Percentiles rank a stretch among this genome's conserved stretches.
phyloP scores from a whole-genome alignment of 225 moss, liverwort and hornwort genomes.

The Physcomitrium patens region DNA sequence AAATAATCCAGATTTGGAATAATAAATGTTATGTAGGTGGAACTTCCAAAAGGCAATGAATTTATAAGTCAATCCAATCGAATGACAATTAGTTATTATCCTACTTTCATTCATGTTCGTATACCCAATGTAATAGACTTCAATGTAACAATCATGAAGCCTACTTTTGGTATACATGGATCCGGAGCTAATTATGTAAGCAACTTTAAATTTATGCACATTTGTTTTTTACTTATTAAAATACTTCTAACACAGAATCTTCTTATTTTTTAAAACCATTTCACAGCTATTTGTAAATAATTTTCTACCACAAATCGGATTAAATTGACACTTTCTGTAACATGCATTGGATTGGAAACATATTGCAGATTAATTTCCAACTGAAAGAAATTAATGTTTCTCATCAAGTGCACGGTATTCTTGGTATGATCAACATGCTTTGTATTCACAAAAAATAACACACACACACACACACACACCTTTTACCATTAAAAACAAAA shows the following conservation, averaged over 20 bases:
- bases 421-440: constrained; percentile 30
- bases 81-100: constrained; percentile 32
- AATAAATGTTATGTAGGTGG: constrained; percentile 26
- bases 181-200: constrained; percentile 41
- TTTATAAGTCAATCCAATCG: constrained; percentile 34
- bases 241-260: neutral
- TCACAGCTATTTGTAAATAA: neutral
- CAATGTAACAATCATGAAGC: constrained; percentile 34
- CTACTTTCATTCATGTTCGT: constrained; percentile 24
- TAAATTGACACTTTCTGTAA: neutral
- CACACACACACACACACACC: too few species aligned
- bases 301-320: too few species aligned
- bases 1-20: too few species aligned
- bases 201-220: too few species aligned
- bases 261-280: neutral
- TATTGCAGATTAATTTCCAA: constrained; percentile 42
- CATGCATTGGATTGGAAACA: neutral
- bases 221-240: neutral
- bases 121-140: constrained; percentile 23
- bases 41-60: constrained; percentile 29
- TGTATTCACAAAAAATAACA: neutral
- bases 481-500: too few species aligned
- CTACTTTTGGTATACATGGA: constrained; percentile 44
- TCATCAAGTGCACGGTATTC: constrained; percentile 38
- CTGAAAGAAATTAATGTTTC: constrained; percentile 41